These are phyloP conservation scores for Candolleomyces eurysporus DNA, from an alignment of 768 basidiomycete species.

Conservation along the genomic window DNA sequence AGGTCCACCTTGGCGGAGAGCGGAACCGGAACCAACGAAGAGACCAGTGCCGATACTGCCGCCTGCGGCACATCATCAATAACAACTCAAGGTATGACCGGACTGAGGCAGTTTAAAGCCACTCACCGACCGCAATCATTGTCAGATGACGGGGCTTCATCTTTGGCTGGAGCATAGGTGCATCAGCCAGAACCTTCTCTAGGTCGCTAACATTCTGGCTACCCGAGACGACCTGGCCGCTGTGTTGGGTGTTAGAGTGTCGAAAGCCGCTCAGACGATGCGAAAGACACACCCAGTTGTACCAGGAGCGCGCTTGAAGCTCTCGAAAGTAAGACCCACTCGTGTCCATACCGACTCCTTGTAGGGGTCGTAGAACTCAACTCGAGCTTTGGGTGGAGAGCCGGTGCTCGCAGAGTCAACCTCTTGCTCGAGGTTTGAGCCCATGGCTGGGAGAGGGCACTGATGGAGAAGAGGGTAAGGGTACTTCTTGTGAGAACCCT, in stretches of 20 bases:
- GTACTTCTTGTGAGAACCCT: too few relatives aligned
- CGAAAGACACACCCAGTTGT: conserved; percentile 37
- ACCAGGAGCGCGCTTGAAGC: conserved; percentile 47
- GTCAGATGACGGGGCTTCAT: conserved; percentile 47
- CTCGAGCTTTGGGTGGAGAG: conserved; percentile 20
- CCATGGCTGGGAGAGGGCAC: conserved; percentile 16
- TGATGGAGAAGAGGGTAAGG: too few relatives aligned
- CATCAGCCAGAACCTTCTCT: conserved; percentile 36
- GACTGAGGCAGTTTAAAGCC: too few relatives aligned
- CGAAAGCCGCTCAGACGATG: background rate
- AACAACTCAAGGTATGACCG: too few relatives aligned
- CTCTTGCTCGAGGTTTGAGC: conserved; percentile 28
- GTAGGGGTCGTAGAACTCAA: conserved; percentile 45
- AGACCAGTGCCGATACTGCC: conserved; percentile 49
- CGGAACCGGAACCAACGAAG: conserved; percentile 44
- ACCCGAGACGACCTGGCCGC: conserved; percentile 38
- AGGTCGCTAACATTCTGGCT: conserved; percentile 31
- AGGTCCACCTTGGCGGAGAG: conserved; percentile 38
- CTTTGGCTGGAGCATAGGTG: conserved; percentile 46
- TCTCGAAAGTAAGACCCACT: conserved; percentile 38
- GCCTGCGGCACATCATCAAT: conserved; percentile 20
- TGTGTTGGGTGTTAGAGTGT: conserved; percentile 7
- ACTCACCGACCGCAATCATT: conserved; percentile 49
- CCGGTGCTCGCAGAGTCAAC: conserved; percentile 23
- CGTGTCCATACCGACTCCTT: conserved; percentile 47